Base-by-base conservation (phyloP, 2,329 filamentous ascomycete genomes). In the Corniculantispora saksenae region DNA sequence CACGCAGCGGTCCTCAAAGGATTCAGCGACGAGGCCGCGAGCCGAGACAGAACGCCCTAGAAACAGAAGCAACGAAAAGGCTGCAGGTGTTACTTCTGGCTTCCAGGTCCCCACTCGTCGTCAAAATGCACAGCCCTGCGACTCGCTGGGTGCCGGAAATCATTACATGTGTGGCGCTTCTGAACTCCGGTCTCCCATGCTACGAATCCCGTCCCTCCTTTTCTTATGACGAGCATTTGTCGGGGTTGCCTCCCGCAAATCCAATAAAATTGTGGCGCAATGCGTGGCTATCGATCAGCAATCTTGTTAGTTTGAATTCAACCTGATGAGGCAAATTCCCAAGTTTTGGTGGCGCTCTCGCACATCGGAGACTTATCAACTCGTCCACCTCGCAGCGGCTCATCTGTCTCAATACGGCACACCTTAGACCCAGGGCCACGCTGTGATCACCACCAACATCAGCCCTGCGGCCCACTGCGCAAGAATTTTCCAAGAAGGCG, bases 61-160 rank as follows among this genome's bases (percentile, higher is more conserved):
- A 43, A 17, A 27, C 43, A 17, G 13, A 57, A 23, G 40, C 15
- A 8, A 21, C 15, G 13, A 27, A 48, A 32, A 59, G 15, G 12
- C 17, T 58, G 29, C n/a, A 45, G 17, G 17, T 3, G 3, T 13
- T 23, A 7, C 2, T 21, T 23, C 12, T n/a, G n/a, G n/a, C n/a
- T 23, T 23, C 23, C 43, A 15, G 15, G 21, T 29, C 17, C 23
- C 47, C 35, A 12, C 58, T 8, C 23, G 13, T 53, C 47, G 58
- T 8, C 50, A n/a, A 25, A 15, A n/a, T 62, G 60, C 60, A 62
- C 60, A 62, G 60, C 60, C 60, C 50, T 55, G 50, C 27, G 17
- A 32, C 38, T 21, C 43, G 60, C 47, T 50, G 60, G 60, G 13
- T 55, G 50, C 60, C 60, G 60, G 51, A 10, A 19, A 38, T 35